Evolutionary conservation across 2,329 filamentous ascomycete species (phyloP).

Genomic region (Tothia fuscella): DNA sequence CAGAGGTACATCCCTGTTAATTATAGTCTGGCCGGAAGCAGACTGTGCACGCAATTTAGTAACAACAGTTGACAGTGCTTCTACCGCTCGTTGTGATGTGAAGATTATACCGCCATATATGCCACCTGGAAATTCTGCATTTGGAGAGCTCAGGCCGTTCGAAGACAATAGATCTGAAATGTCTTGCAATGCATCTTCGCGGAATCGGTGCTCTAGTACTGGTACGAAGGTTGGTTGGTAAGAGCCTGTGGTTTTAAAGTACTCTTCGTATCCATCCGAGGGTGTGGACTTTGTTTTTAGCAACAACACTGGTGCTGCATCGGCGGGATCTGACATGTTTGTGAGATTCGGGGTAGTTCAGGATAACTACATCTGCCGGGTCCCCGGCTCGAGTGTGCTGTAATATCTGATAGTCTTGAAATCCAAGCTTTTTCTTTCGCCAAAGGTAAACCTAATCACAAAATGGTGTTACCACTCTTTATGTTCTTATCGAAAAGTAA

Average conservation of each 20-base stretch:
- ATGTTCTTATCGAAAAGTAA: too few species aligned
- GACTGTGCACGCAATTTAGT: constrained; percentile 13
- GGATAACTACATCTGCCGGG: too few species aligned
- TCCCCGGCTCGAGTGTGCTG: too few species aligned
- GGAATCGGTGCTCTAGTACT: constrained; percentile 60
- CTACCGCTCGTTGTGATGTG: constrained; percentile 72
- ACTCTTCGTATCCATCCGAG: constrained; percentile 58
- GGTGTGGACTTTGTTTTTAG: constrained; percentile 68
- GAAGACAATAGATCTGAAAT: constrained; percentile 41
- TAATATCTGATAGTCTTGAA: too few species aligned
- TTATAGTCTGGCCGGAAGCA: constrained; percentile 11
- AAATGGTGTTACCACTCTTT: too few species aligned
- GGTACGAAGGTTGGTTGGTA: constrained; percentile 63
- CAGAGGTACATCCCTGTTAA: constrained; percentile 38
- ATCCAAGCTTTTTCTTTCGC: too few species aligned
- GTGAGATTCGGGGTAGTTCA: neutral
- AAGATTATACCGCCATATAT: constrained; percentile 69
- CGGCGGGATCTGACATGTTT: too few species aligned
- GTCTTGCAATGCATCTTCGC: constrained; percentile 43
- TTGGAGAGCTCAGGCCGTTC: constrained; percentile 25
- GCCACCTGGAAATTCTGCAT: constrained; percentile 16
- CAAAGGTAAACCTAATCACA: too few species aligned
- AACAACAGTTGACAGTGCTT: constrained; percentile 55
- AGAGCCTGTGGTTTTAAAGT: constrained; percentile 40
- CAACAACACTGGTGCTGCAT: constrained; percentile 48